Base-by-base conservation (phyloP, 768 basidiomycete species). In the Russula compacta region DNA sequence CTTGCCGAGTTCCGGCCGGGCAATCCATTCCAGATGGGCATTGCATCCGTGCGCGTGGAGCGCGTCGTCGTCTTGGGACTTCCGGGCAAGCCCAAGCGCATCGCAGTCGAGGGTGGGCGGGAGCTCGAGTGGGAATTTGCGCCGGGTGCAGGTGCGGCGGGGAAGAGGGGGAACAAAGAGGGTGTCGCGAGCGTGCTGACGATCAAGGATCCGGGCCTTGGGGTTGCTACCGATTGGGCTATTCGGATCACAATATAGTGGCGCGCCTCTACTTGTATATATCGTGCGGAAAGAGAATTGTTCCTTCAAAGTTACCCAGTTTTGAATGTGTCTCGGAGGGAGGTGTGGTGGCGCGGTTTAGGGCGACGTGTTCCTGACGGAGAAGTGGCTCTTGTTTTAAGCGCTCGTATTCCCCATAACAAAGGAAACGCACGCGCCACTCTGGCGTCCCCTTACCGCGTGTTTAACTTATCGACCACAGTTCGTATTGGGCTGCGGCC, bases 41-140 rank as follows among this genome's bases (percentile, higher is more conserved):
- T 97, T 38, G 77, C 69, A 47, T 76, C 79, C 44, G 92, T 98
- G 59, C 76, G 86, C 51, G 84, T 98, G 17, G 94, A 95, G 73
- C 83, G 84, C 72, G 70, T 98, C 24, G 78, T 95, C 47, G 77
- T 98, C 4, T 72, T 92, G 5, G 95, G 95, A 2, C 73, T 97
- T 61, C 69, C 73, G 19, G 69, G 60, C 35, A 82, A 81, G 71
- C 95, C 95, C 3, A 75, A 70, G 49, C 78, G 74, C 50, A 84
- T 95, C 33, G 81, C 75, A 67, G 68, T 79, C 42, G 78, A 79
- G 64, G 75, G 74, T 48, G 78, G 77, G 36, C 68, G 55, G 36
- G 80, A 80, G 48, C 73, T 94, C 59, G 78, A 81, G 44, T 98
- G 86, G 83, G 80, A 81, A 56, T 97, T 79, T 69, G 75, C 71